These are phyloP conservation scores for Boehmeria nivea DNA, from an alignment of 306 rosid species.

Conservation along the genomic window DNA sequence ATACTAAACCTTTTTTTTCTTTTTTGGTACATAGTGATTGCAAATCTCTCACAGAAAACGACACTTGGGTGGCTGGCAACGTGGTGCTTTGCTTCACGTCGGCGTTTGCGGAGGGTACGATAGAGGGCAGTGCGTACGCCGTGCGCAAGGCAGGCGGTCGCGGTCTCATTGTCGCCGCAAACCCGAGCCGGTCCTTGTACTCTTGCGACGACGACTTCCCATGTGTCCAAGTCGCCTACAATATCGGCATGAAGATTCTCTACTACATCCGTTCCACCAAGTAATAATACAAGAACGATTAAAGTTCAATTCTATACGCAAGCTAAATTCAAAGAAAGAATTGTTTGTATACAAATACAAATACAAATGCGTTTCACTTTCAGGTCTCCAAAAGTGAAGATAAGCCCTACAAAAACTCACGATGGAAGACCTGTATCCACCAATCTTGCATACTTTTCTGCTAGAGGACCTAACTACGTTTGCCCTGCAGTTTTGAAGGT, in stretches of 20 bases:
- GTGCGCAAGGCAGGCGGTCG: constrained; percentile 30
- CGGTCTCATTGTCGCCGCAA: constrained; percentile 26
- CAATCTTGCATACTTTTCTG: constrained; percentile 35
- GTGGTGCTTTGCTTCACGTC: constrained; percentile 40
- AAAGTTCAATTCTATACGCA: too few relatives aligned
- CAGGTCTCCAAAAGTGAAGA: constrained; percentile 33
- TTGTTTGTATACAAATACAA: too few relatives aligned
- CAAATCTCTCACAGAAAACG: constrained; percentile 15
- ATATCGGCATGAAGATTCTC: constrained; percentile 34
- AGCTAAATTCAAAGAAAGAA: too few relatives aligned
- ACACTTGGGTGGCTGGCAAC: constrained; percentile 26
- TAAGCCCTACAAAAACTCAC: constrained; percentile 32
- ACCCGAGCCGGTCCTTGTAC: constrained; percentile 17
- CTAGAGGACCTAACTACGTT: constrained; percentile 40
- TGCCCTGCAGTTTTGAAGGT: constrained; percentile 44
- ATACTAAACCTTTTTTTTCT: too few relatives aligned
- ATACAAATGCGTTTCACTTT: too few relatives aligned
- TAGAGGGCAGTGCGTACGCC: constrained; percentile 15
- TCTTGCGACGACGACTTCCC: constrained; percentile 26
- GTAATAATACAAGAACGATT: too few relatives aligned
- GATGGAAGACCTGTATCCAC: constrained; percentile 38
- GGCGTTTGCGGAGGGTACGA: background rate
- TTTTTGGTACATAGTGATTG: constrained; percentile 38
- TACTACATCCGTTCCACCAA: constrained; percentile 38
- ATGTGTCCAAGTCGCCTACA: constrained; percentile 34